phyloP scores from a whole-genome alignment of 805 yeast species.

The Komagataella populi region DNA sequence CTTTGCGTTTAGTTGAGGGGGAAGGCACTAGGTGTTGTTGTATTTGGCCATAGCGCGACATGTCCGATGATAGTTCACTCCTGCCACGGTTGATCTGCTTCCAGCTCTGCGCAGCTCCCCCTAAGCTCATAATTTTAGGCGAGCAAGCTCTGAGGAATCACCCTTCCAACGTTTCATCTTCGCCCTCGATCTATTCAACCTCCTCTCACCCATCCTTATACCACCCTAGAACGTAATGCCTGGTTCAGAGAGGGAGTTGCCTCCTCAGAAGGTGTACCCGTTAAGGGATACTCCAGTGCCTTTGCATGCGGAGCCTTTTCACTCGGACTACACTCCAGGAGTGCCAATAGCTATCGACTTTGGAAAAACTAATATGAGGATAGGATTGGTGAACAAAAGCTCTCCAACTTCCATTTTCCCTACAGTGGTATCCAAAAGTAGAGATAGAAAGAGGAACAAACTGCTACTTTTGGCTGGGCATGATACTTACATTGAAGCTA shows the following conservation, averaged over 20 bases:
- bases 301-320: slow-evolving; percentile 28
- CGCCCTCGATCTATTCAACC: neutral
- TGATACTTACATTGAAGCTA: slow-evolving; percentile 61
- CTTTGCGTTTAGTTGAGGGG: neutral
- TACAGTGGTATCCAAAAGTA: slow-evolving; percentile 51
- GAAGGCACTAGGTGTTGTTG: neutral
- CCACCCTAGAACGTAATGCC: neutral
- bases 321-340: slow-evolving; percentile 30
- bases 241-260: slow-evolving; percentile 12
- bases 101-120: neutral
- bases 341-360: slow-evolving; percentile 83
- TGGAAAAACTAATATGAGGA: slow-evolving; percentile 50
- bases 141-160: too few relatives aligned
- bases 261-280: slow-evolving; percentile 27
- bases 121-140: neutral
- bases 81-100: neutral
- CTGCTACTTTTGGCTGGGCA: slow-evolving; percentile 69
- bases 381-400: slow-evolving; percentile 37
- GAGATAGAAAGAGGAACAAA: slow-evolving; percentile 60
- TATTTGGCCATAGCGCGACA: neutral
- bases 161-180: neutral
- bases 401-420: slow-evolving; percentile 56
- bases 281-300: slow-evolving; percentile 28
- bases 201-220: neutral
- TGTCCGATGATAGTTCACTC: neutral